Percentiles rank a stretch among this genome's conserved stretches.
Conservation (phyloP, 352 stramenopile species). For the Pythium biforme region DNA sequence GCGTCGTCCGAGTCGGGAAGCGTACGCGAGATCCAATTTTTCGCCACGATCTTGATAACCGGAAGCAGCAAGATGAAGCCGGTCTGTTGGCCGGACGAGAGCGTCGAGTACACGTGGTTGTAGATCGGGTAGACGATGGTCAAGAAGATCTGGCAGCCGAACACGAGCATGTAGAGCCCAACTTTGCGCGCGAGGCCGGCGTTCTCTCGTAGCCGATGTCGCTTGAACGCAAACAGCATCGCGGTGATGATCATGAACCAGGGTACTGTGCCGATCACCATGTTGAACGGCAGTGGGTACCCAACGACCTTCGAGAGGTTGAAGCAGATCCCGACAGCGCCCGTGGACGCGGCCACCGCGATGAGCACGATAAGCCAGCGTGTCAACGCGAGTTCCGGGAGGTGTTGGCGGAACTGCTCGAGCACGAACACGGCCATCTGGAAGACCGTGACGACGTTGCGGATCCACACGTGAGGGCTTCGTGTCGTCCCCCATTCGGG, state of each 20-base stretch:
- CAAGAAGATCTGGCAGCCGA: slow-evolving; percentile 10
- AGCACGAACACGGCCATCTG: slow-evolving; percentile 7
- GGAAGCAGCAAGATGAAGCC: slow-evolving; percentile 30
- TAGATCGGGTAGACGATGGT: slow-evolving; percentile 21
- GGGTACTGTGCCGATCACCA: slow-evolving; percentile 31
- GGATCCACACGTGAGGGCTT: slow-evolving; percentile 8
- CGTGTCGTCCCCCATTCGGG: neutral
- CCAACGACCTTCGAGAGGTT: slow-evolving; percentile 17
- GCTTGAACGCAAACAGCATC: neutral
- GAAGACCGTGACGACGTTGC: neutral
- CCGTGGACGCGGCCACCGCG: neutral
- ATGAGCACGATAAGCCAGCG: slow-evolving; percentile 10
- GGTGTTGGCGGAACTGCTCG: slow-evolving; percentile 13
- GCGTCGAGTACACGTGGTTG: slow-evolving; percentile 16
- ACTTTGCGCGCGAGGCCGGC: neutral
- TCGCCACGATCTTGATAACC: slow-evolving; percentile 41
- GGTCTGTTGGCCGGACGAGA: slow-evolving; percentile 15
- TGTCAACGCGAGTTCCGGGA: neutral
- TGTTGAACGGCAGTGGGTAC: slow-evolving; percentile 42
- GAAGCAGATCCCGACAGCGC: neutral
- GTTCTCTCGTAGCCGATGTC: neutral
- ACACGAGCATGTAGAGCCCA: slow-evolving; percentile 3
- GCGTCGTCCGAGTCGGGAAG: slow-evolving; percentile 23
- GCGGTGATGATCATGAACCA: slow-evolving; percentile 25
- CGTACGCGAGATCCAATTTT: slow-evolving; percentile 37